A percentile compares a stretch with the other conserved stretches of the same genome.
Conservation (phyloP, 768 basidiomycete genomes). For the Lactarius evosmus region DNA sequence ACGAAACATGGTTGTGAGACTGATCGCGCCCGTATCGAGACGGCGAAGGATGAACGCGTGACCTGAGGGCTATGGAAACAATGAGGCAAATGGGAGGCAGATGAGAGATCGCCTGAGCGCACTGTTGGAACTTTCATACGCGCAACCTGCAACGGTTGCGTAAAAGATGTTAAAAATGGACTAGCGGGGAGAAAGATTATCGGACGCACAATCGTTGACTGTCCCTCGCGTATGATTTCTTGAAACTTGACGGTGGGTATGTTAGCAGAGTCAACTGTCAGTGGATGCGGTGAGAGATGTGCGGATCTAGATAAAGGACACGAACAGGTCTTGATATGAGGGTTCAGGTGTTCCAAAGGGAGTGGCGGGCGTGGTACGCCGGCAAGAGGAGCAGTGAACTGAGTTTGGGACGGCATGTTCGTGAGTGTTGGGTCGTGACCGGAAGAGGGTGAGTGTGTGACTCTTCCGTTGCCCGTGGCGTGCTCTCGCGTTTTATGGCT, state of each 20-base stretch:
- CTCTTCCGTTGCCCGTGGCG: constrained; percentile 8
- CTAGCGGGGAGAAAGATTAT: constrained; percentile 4
- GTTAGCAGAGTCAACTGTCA: constrained; percentile 41
- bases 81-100: constrained; percentile 28
- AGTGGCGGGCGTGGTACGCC: constrained; percentile 28
- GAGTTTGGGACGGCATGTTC: constrained; percentile 27
- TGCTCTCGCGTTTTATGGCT: constrained; percentile 17
- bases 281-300: constrained; percentile 10
- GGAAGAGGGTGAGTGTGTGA: constrained; percentile 7
- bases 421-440: constrained; percentile 3
- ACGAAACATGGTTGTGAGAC: constrained; percentile 94
- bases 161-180: constrained; percentile 21
- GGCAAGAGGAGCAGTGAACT: constrained; percentile 18
- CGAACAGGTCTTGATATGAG: constrained; percentile 33
- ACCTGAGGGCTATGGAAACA: constrained; percentile 51
- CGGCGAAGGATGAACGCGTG: constrained; percentile 95
- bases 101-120: constrained; percentile 11
- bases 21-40: constrained; percentile 90
- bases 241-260: constrained; percentile 86
- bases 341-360: constrained; percentile 29
- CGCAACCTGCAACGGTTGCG: constrained; percentile 58
- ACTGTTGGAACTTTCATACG: constrained; percentile 86
- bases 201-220: constrained; percentile 72
- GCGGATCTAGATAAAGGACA: constrained; percentile 22
- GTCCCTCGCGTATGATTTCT: constrained; percentile 82